Evolutionary conservation across 2,329 filamentous ascomycete genomes (phyloP), one percentile per base, ranked within the genome.

Genomic region (Alternaria postmessia): DNA sequence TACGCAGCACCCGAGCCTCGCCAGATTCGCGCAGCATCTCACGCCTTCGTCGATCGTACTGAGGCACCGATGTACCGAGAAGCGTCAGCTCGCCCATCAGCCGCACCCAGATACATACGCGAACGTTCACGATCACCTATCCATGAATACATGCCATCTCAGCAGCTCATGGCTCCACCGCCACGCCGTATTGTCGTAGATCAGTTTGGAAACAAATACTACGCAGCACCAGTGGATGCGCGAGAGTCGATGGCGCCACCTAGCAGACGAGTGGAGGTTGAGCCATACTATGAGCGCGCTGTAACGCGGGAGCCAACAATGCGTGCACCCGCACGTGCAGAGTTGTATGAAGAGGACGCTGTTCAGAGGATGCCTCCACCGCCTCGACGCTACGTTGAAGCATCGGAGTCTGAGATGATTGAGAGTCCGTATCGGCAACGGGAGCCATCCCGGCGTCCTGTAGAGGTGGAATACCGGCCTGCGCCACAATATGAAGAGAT

Each of bases 121-220:
- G 81, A 81, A 43, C 75, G 80, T n/a, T 80, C 78, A 16, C 69
- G 76, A 18, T 81, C 81, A 16, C 79, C 80, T 4, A 66, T 75
- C 6, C 71, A 75, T 30, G 73, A 79, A 49, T 81, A 81, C 61
- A 62, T 81, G 38, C 69, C 77, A 30, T 68, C 74, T 41, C 71
- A 66, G 28, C 79, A 78, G 38, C 63, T 69, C 77, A 83, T 86
- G 80, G 73, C 75, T 49, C 79, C 77, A 9, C 75, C 86, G 8
- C 75, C 86, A 18, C 82, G 89, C 56, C 88, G 89, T 62, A 90
- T 97, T 64, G 84, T 96, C 34, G 84, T 96, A 55, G 94, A 97
- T 78, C 88, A 91, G 63, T 92, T 89, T 77, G 93, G 93, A 41
- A 91, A 92, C 75, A 88, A 92, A 74, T 97, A 94, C 79, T 87